These are phyloP conservation scores for Mucor racemosus DNA, from an alignment of 371 early-diverging fungal species.

Conservation along the genomic window DNA sequence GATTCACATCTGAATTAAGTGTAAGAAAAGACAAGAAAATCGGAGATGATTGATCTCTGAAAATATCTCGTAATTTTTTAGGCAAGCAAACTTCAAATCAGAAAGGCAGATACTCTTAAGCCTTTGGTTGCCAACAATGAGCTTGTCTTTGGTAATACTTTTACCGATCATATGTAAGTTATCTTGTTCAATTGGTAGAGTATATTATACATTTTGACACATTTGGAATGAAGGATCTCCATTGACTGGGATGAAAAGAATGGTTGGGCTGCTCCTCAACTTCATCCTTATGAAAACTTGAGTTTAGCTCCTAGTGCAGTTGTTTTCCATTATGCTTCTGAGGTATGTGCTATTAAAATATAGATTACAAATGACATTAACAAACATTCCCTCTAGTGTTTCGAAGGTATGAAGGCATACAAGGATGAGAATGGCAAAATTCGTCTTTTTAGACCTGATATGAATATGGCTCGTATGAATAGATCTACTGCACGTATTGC, in stretches of 20 bases:
- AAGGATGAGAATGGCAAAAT: constrained; percentile 83
- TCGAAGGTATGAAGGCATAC: constrained; percentile 94
- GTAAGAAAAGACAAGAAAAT: constrained; percentile 7
- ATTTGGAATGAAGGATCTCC: constrained; percentile 46
- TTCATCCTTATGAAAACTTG: constrained; percentile 83
- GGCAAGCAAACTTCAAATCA: constrained; percentile 56
- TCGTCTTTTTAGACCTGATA: constrained; percentile 88
- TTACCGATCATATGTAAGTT: constrained; percentile 94
- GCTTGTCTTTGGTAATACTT: constrained; percentile 87
- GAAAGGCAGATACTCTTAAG: constrained; percentile 54
- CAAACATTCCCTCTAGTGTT: constrained; percentile 56
- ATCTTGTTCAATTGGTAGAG: background rate
- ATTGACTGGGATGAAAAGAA: constrained; percentile 77
- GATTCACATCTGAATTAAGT: constrained; percentile 28
- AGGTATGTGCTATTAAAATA: constrained; percentile 35
- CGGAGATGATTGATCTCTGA: background rate
- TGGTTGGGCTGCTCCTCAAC: constrained; percentile 82
- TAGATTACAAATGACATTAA: too few relatives aligned
- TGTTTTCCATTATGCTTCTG: constrained; percentile 94
- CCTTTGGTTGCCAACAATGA: constrained; percentile 75
- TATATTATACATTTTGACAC: background rate
- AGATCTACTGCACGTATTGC: constrained; percentile 77
- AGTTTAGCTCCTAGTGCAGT: constrained; percentile 83
- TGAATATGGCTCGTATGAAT: constrained; percentile 88
- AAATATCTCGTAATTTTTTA: constrained; percentile 12